Percentiles rank a stretch among this genome's conserved stretches.
These are phyloP conservation scores for Phytopythium litorale DNA, from an alignment of 352 stramenopile species.

Conservation along the genomic window DNA sequence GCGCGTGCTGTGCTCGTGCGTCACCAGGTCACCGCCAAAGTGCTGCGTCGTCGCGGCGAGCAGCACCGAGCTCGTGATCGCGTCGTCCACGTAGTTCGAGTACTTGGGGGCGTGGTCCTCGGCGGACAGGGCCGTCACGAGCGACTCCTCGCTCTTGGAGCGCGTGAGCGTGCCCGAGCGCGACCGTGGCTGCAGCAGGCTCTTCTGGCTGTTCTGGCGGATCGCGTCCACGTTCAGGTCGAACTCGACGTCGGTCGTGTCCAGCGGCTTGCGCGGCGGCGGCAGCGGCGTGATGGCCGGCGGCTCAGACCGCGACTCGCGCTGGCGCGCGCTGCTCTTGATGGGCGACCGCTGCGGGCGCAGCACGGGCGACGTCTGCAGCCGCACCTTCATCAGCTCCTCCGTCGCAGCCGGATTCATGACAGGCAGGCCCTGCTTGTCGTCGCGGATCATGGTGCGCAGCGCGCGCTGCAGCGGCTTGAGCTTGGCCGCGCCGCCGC, in stretches of 20 bases:
- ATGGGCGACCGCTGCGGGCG: slow-evolving; percentile 23
- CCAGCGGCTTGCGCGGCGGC: slow-evolving; percentile 40
- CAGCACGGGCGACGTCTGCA: slow-evolving; percentile 41
- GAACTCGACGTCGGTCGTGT: slow-evolving; percentile 68
- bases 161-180: slow-evolving; percentile 57
- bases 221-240: slow-evolving; percentile 44
- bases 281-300: slow-evolving; percentile 20
- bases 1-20: slow-evolving; percentile 69
- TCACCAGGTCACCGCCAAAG: slow-evolving; percentile 82
- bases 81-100: slow-evolving; percentile 64
- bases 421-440: slow-evolving; percentile 37
- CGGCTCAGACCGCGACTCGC: slow-evolving; percentile 21
- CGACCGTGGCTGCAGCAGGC: slow-evolving; percentile 25
- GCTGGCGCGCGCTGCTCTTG: slow-evolving; percentile 10
- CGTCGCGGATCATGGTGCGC: slow-evolving; percentile 68
- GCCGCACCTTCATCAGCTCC: slow-evolving; percentile 58
- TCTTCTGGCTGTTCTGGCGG: slow-evolving; percentile 29
- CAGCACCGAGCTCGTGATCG: slow-evolving; percentile 63
- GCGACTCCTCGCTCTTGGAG: slow-evolving; percentile 69
- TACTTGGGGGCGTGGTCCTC: slow-evolving; percentile 54
- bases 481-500: slow-evolving; percentile 24
- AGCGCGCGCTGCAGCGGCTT: slow-evolving; percentile 56
- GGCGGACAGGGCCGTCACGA: slow-evolving; percentile 20
- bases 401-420: slow-evolving; percentile 72
- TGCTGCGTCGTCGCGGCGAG: slow-evolving; percentile 79